Evolutionary conservation across 495 filamentous ascomycete genomes (phyloP).

Genomic region (Trichoderma gamsii): DNA sequence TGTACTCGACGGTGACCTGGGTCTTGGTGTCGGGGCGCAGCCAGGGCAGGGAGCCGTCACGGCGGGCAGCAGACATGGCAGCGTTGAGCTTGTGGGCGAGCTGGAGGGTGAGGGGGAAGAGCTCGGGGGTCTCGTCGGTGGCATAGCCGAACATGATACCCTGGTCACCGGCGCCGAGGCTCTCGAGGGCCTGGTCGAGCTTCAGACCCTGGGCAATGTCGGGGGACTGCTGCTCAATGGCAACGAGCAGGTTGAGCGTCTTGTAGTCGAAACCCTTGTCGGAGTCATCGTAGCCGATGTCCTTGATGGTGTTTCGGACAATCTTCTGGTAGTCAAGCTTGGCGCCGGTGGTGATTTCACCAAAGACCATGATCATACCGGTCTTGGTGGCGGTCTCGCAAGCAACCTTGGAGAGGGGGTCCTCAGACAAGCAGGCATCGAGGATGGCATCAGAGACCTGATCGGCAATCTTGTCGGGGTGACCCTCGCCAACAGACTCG

Average conservation of each 20-base stretch:
- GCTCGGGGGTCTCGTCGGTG: conserved; percentile 97
- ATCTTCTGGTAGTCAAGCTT: conserved; percentile 95
- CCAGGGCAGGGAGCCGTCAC: conserved; percentile 85
- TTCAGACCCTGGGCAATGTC: conserved; percentile 98
- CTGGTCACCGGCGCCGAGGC: conserved; percentile 98
- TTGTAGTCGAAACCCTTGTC: conserved; percentile 99
- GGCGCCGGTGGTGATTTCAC: conserved; percentile 98
- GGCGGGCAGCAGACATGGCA: conserved; percentile 82
- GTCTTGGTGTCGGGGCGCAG: conserved; percentile 98
- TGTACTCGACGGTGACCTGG: conserved; percentile 97
- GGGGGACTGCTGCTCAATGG: conserved; percentile 98
- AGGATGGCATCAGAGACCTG: conserved; percentile 98
- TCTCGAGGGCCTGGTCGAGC: conserved; percentile 92
- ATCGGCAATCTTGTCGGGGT: conserved; percentile 97
- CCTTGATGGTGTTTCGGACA: conserved; percentile 91
- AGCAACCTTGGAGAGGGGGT: conserved; percentile 96
- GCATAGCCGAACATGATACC: conserved; percentile 99
- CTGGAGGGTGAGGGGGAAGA: conserved; percentile 86
- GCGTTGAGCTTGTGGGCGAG: conserved; percentile 94
- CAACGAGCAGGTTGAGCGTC: conserved; percentile 96
- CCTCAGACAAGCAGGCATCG: conserved; percentile 90
- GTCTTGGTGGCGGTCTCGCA: conserved; percentile 99
- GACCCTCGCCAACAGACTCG: conserved; percentile 96
- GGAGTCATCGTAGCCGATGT: conserved; percentile 95
- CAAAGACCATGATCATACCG: conserved; percentile 99